A percentile compares a stretch with the other conserved stretches of the same genome.
phyloP scores from a whole-genome alignment of 768 basidiomycete genomes.

The Leccinum subgranulosum region DNA sequence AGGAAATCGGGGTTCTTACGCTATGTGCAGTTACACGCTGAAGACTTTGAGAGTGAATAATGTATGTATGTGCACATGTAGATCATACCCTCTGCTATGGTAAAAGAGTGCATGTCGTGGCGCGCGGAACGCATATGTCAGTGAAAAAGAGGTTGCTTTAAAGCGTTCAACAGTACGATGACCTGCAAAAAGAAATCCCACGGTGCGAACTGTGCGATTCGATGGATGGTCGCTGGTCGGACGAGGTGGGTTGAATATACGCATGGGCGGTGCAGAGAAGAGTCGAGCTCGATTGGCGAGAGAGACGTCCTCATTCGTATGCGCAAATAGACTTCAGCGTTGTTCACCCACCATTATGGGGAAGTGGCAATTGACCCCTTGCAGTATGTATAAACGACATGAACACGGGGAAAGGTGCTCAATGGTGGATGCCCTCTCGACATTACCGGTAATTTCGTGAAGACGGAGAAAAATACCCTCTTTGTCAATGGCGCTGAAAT shows the following conservation, averaged over 20 bases:
- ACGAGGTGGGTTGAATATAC: too few relatives aligned
- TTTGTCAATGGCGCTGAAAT: background rate
- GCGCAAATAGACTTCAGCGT: too few relatives aligned
- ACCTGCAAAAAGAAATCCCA: too few relatives aligned
- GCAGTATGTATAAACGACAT: slow-evolving; percentile 33
- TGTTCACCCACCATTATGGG: too few relatives aligned
- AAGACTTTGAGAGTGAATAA: slow-evolving; percentile 31
- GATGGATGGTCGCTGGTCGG: too few relatives aligned
- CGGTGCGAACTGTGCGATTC: too few relatives aligned
- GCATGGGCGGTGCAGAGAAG: too few relatives aligned
- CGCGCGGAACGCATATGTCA: background rate
- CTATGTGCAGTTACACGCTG: slow-evolving; percentile 37
- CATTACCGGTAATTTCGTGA: slow-evolving; percentile 39
- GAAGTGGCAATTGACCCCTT: slow-evolving; percentile 31
- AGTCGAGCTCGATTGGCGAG: too few relatives aligned
- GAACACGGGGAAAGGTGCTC: background rate
- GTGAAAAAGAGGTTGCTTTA: too few relatives aligned
- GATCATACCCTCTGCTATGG: background rate
- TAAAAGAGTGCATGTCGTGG: background rate
- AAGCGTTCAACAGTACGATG: too few relatives aligned
- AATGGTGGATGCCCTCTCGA: slow-evolving; percentile 70
- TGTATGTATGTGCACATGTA: background rate
- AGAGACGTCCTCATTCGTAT: too few relatives aligned
- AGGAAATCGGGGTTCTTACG: slow-evolving; percentile 38
- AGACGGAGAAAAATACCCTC: too few relatives aligned